These are phyloP conservation scores for Candida odintsovae DNA, from an alignment of 805 yeast genomes.

Conservation along the genomic window DNA sequence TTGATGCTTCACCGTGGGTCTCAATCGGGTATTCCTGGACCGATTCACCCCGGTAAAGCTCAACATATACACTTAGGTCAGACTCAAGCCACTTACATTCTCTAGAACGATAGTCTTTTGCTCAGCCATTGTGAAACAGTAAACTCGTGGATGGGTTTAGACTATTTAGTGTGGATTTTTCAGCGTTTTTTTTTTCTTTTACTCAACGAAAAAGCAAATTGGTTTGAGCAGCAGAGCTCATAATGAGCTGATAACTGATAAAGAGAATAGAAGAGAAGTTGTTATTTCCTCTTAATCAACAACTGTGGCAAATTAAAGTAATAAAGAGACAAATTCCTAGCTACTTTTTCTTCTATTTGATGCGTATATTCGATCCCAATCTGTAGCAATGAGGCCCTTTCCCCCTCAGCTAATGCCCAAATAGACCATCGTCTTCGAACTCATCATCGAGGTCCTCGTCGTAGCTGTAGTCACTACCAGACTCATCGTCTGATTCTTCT, in stretches of 20 bases:
- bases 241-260: not conserved
- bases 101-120: constrained; percentile 36
- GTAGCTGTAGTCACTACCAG: constrained; percentile 27
- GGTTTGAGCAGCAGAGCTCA: not conserved
- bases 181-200: not conserved
- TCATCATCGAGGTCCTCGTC: constrained; percentile 39
- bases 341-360: not conserved
- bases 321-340: too few relatives aligned
- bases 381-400: not conserved
- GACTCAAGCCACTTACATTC: constrained; percentile 24
- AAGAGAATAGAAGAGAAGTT: not conserved
- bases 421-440: constrained; percentile 54
- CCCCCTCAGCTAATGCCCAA: constrained; percentile 34
- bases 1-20: not conserved
- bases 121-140: constrained; percentile 14
- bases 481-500: constrained; percentile 14
- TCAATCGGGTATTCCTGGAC: not conserved
- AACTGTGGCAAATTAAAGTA: too few relatives aligned
- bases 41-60: not conserved
- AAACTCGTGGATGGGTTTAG: not conserved
- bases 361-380: not conserved
- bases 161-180: not conserved
- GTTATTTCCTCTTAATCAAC: too few relatives aligned
- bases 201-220: not conserved
- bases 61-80: not conserved